A percentile compares a stretch with the other conserved stretches of the same genome.
Evolutionary conservation across 2,329 filamentous ascomycete species (phyloP).

Genomic region (Penicillium sp.): DNA sequence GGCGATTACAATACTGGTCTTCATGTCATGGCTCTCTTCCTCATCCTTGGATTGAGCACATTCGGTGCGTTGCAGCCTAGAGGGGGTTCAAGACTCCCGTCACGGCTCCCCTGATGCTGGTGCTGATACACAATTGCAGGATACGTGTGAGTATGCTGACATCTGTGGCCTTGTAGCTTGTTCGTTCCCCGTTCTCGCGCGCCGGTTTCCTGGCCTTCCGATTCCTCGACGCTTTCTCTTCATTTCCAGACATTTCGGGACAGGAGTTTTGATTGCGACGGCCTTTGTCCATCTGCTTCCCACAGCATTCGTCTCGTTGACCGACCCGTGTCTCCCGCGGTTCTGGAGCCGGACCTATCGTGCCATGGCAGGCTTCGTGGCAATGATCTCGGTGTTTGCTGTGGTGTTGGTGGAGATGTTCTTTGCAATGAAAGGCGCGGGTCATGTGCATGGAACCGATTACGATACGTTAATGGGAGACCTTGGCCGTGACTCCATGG

Average conservation of each 20-base stretch:
- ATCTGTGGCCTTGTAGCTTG: constrained; percentile 41
- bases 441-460: constrained; percentile 52
- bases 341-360: constrained; percentile 76
- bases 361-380: constrained; percentile 72
- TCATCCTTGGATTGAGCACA: constrained; percentile 54
- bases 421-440: constrained; percentile 65
- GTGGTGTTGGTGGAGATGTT: constrained; percentile 87
- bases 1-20: constrained; percentile 58
- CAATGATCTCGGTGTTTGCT: constrained; percentile 73
- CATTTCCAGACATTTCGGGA: constrained; percentile 54
- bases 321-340: constrained; percentile 62
- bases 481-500: constrained; percentile 17
- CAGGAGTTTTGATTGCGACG: constrained; percentile 52
- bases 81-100: too few species aligned
- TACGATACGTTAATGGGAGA: constrained; percentile 43
- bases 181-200: constrained; percentile 56
- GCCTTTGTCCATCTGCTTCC: constrained; percentile 57
- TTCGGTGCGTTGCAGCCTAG: constrained; percentile 26
- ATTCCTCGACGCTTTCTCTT: constrained; percentile 56
- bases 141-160: background rate
- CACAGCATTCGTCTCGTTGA: constrained; percentile 56
- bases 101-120: too few species aligned
- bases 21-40: constrained; percentile 61
- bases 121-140: too few species aligned
- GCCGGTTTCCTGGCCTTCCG: constrained; percentile 54